A percentile compares a stretch with the other conserved stretches of the same genome.
phyloP scores from a whole-genome alignment of 2,329 filamentous ascomycete genomes.

The Thermothelomyces thermophilus region DNA sequence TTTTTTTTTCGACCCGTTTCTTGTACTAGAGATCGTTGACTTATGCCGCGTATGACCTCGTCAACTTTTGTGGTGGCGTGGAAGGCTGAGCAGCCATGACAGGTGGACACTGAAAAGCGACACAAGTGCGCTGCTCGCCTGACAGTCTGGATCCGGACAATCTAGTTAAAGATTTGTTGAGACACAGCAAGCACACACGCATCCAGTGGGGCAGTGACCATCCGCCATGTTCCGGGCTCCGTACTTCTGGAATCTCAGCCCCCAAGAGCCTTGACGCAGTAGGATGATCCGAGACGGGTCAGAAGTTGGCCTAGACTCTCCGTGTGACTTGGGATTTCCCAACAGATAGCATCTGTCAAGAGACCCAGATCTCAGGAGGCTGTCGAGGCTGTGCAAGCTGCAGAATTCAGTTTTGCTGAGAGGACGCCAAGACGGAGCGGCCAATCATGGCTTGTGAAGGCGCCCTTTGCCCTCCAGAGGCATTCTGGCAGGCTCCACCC shows the following conservation, averaged over 20 bases:
- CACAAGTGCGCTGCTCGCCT: not conserved
- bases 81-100: slow-evolving; percentile 15
- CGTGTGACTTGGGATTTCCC: not conserved
- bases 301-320: not conserved
- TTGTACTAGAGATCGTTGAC: not conserved
- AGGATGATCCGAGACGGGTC: not conserved
- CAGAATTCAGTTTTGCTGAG: not conserved
- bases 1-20: too few relatives aligned
- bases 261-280: slow-evolving; percentile 1
- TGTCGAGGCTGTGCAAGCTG: slow-evolving; percentile 13
- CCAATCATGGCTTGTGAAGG: not conserved
- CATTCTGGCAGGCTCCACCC: not conserved
- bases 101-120: slow-evolving; percentile 2
- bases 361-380: too few relatives aligned
- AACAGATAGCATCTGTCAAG: not conserved
- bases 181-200: not conserved
- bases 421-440: not conserved
- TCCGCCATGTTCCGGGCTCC: not conserved
- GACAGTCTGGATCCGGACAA: not conserved
- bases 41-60: slow-evolving; percentile 13
- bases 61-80: slow-evolving; percentile 7
- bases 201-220: slow-evolving; percentile 6
- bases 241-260: not conserved
- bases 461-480: not conserved
- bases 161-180: not conserved